Evolutionary conservation across 2,329 filamentous ascomycete genomes (phyloP), one percentile per base, ranked within the genome.

Genomic region (Fusarium sp.): DNA sequence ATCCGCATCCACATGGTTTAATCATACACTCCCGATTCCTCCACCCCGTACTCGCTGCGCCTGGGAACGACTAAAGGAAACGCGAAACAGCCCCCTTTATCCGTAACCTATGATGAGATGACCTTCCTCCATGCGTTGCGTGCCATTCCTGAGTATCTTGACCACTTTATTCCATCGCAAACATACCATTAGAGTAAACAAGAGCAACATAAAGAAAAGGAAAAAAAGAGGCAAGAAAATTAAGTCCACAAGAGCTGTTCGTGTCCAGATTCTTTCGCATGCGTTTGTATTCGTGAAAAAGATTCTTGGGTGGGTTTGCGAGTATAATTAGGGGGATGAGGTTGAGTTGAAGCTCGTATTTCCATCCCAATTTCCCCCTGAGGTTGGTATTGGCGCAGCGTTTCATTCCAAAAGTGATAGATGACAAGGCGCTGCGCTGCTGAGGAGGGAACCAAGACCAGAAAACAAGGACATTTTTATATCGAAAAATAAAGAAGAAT

Each of bases 161-260:
- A 41, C 56, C 26, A 28, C 44, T 70, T 39, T 68, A 55, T 59
- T 57, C 57, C 64, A 26, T 52, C 44, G 12, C 52, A 53, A 53
- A 39, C 44, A 55, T 64, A 44, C 67, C 57, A 69, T 69, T 68
- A 70, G 47, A 66, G 28, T 44, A 58, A 66, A 52, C 43, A 55
- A 46, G 46, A 60, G 15, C 41, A 42, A 41, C 37, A 61, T 48
- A 54, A 50, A 52, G 56, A 55, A 49, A 44, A 38, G 42, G 52
- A 33, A 47, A 15, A 12, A 46, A 29, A 58, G n/a, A 21, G 26
- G n/a, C n/a, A 47, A 54, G 29, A 31, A 46, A 46, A 64, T 29
- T 12, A 26, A 37, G 24, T 44, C 33, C 35, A 38, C 37, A 64
- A 64, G 28, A 29, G 38, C 31, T 58, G 31, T 18, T 58, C 39